Conservation (phyloP, 1,284 basidiomycete genomes). For the Dichomitus squalens region DNA sequence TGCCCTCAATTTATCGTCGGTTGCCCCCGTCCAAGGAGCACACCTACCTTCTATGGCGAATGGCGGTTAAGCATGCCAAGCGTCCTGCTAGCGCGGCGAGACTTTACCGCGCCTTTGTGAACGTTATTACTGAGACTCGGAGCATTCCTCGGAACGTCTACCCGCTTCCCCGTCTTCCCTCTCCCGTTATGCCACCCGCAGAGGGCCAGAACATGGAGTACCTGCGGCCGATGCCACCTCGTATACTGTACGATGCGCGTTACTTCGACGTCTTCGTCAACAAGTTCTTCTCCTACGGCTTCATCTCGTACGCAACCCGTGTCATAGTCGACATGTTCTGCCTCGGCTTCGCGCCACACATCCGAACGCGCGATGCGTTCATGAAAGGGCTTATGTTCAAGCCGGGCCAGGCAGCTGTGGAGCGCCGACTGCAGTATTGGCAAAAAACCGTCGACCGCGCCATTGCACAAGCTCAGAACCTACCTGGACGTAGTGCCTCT, state of each 20-base stretch:
- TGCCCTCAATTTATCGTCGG: conserved; percentile 7
- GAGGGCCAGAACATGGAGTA: neutral
- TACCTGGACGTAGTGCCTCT: neutral
- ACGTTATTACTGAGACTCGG: conserved; percentile 14
- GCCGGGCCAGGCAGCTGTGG: neutral
- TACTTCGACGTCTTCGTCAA: conserved; percentile 33
- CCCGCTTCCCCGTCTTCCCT: neutral
- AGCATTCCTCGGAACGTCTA: neutral
- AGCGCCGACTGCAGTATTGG: neutral
- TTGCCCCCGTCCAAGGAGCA: conserved; percentile 37
- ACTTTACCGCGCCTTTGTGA: conserved; percentile 35
- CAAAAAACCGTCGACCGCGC: neutral
- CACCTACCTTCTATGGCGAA: conserved; percentile 42
- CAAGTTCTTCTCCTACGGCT: conserved; percentile 14
- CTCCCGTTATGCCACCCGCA: neutral
- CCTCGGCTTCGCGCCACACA: conserved; percentile 30
- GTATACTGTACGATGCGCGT: conserved; percentile 20
- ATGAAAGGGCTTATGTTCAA: neutral
- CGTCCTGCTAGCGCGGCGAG: conserved; percentile 11
- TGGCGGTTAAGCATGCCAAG: conserved; percentile 24
- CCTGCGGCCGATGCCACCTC: conserved; percentile 12
- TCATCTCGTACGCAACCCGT: conserved; percentile 9
- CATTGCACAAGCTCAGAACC: neutral
- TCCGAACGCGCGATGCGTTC: conserved; percentile 14
- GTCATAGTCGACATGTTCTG: conserved; percentile 40